Evolutionary conservation across 768 basidiomycete genomes (phyloP).

Genomic region (Trametes villosa): DNA sequence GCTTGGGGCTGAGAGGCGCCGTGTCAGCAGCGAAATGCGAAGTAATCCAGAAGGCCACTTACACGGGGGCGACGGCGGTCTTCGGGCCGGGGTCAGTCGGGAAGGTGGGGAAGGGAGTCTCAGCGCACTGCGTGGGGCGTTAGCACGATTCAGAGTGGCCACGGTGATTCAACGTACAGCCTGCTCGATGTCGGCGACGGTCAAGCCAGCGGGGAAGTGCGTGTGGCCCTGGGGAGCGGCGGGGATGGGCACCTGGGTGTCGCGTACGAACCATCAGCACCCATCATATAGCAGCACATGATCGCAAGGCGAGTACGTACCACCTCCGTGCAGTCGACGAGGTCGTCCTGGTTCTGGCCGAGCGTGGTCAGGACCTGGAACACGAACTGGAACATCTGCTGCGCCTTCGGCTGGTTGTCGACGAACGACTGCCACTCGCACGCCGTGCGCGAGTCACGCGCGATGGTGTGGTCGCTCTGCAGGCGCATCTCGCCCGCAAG

Average conservation of each 20-base stretch:
- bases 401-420: no score
- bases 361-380: no score
- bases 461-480: constrained; percentile 35
- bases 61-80: constrained; percentile 14
- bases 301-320: not conserved
- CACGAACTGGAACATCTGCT: no score
- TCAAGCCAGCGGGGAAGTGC: constrained; percentile 15
- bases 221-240: constrained; percentile 5
- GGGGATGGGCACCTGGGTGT: constrained; percentile 3
- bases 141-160: not conserved
- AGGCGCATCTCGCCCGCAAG: constrained; percentile 39
- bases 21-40: no score
- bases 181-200: constrained; percentile 14
- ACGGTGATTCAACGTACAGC: not conserved
- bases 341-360: constrained; percentile 14
- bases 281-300: not conserved
- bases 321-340: constrained; percentile 18
- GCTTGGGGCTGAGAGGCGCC: no score
- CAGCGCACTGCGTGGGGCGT: not conserved
- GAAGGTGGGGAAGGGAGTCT: constrained; percentile 12
- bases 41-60: no score
- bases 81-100: constrained; percentile 16
- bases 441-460: constrained; percentile 38
- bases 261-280: not conserved
- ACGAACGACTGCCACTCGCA: no score